phyloP scores from a whole-genome alignment of 1,284 basidiomycete species.

The Ganoderma meredithae region DNA sequence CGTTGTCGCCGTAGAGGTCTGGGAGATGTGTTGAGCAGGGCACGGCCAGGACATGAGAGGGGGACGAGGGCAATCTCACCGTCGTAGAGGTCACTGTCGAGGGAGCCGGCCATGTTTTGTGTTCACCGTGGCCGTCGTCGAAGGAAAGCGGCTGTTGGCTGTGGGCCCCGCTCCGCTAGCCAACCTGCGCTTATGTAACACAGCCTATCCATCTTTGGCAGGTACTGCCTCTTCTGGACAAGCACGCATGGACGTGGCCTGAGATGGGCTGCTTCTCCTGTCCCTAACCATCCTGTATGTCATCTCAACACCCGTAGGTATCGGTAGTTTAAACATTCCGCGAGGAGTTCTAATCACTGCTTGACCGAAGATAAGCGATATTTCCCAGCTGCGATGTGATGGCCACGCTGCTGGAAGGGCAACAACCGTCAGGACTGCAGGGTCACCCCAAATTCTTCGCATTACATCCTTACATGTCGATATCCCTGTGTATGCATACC shows the following conservation, averaged over 20 bases:
- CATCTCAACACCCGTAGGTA: no score
- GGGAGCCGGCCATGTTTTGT: conserved; percentile 33
- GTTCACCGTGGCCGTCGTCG: conserved; percentile 15
- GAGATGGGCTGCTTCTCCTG: no score
- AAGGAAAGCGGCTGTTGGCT: background rate
- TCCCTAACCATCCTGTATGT: no score
- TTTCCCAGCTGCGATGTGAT: no score
- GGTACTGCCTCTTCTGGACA: background rate
- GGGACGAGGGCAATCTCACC: conserved; percentile 19
- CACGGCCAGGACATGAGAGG: background rate
- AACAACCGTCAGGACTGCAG: no score
- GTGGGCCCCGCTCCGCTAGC: background rate
- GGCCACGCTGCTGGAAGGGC: no score
- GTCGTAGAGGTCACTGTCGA: conserved; percentile 39
- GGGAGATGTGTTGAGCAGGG: background rate
- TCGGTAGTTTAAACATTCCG: no score
- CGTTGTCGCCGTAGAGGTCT: conserved; percentile 39
- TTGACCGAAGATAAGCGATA: no score
- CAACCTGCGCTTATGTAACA: background rate
- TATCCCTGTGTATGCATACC: background rate
- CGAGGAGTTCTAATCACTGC: no score
- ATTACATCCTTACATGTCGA: background rate
- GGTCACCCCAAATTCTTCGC: background rate
- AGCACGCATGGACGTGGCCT: background rate
- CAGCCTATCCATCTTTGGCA: background rate